These are phyloP conservation scores for Kalanchoe fedtschenkoi DNA, from an alignment of 164 flowering plant species.

Conservation along the genomic window DNA sequence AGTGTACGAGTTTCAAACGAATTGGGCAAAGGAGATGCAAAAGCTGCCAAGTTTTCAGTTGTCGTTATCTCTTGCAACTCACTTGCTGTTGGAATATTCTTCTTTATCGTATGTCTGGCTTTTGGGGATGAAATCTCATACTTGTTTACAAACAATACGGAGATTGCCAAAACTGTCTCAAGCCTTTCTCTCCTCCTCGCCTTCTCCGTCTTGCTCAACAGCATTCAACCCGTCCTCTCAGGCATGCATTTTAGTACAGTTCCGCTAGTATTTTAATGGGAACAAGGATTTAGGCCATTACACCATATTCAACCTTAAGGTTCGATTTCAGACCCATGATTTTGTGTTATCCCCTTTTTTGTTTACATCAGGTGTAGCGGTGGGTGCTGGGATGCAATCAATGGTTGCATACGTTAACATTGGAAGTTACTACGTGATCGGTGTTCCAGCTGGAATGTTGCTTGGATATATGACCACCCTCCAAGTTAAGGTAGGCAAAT, in stretches of 20 bases:
- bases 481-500: background rate
- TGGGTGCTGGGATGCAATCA: background rate
- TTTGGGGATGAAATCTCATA: slow-evolving; percentile 3
- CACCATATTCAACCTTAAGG: background rate
- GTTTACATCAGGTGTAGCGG: background rate
- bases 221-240: slow-evolving; percentile 1
- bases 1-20: slow-evolving; percentile 4
- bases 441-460: slow-evolving; percentile 2
- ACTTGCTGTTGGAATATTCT: background rate
- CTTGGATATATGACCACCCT: background rate
- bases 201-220: slow-evolving; percentile 3
- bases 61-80: background rate
- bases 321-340: background rate
- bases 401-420: background rate
- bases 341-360: background rate
- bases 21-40: slow-evolving; percentile 3
- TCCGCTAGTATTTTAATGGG: background rate
- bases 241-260: background rate
- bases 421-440: background rate
- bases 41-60: slow-evolving; percentile 1
- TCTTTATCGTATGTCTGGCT: background rate
- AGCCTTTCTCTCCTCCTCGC: background rate
- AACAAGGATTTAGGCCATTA: background rate
- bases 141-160: background rate
- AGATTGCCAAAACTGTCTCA: background rate